These are phyloP conservation scores for Rhodotorula paludigena DNA, from an alignment of 768 basidiomycete species.

Conservation along the genomic window DNA sequence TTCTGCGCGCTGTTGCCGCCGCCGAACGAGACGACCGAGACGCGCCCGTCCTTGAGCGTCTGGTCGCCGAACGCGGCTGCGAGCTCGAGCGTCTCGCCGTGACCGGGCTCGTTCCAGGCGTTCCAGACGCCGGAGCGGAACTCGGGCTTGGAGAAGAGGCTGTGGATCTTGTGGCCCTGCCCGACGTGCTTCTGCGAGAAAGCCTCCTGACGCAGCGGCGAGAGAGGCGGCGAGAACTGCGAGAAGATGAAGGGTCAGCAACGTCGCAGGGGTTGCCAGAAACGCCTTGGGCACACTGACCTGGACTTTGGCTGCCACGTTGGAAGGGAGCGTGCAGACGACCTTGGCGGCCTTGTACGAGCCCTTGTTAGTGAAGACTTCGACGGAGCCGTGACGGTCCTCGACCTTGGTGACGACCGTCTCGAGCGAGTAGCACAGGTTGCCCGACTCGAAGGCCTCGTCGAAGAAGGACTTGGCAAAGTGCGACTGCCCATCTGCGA, in stretches of 20 bases:
- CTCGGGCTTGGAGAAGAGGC: constrained; percentile 1
- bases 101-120: constrained; percentile 3
- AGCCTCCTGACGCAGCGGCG: background rate
- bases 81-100: background rate
- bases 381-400: constrained; percentile 14
- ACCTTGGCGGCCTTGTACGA: constrained; percentile 9
- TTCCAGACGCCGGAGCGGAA: background rate
- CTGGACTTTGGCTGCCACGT: constrained; percentile 8
- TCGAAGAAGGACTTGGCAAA: constrained; percentile 11
- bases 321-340: constrained; percentile 1
- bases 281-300: too few relatives aligned
- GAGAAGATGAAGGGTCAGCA: too few relatives aligned
- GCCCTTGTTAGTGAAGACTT: constrained; percentile 9
- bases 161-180: background rate
- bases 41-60: constrained; percentile 5
- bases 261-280: too few relatives aligned
- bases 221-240: background rate
- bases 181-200: constrained; percentile 1
- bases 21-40: constrained; percentile 3
- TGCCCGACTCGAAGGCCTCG: background rate
- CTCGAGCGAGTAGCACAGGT: constrained; percentile 5
- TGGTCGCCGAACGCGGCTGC: constrained; percentile 13
- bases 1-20: background rate
- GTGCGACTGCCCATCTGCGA: constrained; percentile 9
- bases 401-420: background rate